Conservation (phyloP, 1,139 yeast genomes). For the Pichia sp. region DNA sequence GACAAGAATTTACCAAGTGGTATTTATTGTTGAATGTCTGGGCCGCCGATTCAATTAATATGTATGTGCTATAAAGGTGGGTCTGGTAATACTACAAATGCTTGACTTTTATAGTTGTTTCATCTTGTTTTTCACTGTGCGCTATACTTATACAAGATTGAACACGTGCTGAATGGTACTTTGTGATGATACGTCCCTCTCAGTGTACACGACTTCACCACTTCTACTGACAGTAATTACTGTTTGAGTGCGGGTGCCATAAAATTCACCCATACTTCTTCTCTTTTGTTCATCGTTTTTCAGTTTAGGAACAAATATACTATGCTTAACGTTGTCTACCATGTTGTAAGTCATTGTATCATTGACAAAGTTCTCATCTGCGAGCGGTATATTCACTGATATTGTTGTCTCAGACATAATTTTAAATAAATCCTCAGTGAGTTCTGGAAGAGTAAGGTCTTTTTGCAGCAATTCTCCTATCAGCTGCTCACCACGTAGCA, state of each 20-base stretch:
- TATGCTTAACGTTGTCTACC: constrained; percentile 32
- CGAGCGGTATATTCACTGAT: no score
- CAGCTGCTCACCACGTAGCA: constrained; percentile 39
- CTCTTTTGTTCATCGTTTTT: constrained; percentile 10
- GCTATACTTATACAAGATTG: background rate
- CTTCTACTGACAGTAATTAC: constrained; percentile 50
- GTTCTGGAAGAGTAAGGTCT: constrained; percentile 10
- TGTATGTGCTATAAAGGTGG: no score
- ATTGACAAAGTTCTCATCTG: background rate
- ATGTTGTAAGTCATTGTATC: background rate
- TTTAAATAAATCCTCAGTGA: no score
- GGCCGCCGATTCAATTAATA: no score
- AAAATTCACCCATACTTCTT: constrained; percentile 31
- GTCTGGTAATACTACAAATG: no score
- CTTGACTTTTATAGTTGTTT: no score
- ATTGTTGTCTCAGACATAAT: no score
- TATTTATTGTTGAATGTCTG: no score
- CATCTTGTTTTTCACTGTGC: no score
- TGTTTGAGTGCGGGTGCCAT: constrained; percentile 91
- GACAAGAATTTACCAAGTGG: no score
- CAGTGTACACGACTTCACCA: constrained; percentile 40
- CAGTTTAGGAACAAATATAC: constrained; percentile 69
- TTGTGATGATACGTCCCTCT: constrained; percentile 21
- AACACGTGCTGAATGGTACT: background rate
- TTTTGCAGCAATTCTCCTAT: constrained; percentile 32